These are phyloP conservation scores for Fonsecaea erecta DNA, from an alignment of 2,329 filamentous ascomycete species.

Conservation along the genomic window DNA sequence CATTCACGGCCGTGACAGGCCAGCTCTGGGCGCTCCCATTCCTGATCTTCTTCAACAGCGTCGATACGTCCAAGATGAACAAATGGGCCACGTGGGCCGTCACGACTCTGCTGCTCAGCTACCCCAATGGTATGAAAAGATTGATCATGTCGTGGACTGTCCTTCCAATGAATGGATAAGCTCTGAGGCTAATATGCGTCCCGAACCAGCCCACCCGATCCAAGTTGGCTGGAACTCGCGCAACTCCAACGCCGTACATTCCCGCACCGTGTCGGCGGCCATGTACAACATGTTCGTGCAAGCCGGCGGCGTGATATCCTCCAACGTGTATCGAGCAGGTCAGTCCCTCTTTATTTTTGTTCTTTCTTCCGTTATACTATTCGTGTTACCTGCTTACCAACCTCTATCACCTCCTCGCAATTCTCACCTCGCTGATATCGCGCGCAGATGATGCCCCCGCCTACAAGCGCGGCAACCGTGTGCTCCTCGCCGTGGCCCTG, in stretches of 20 bases:
- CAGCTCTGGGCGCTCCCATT: constrained; percentile 60
- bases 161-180: too few species aligned
- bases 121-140: constrained; percentile 54
- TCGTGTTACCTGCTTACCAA: too few species aligned
- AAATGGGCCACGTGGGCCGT: constrained; percentile 58
- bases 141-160: too few species aligned
- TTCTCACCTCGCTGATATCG: too few species aligned
- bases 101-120: constrained; percentile 57
- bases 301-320: constrained; percentile 42
- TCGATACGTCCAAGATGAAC: constrained; percentile 49
- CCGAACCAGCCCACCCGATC: constrained; percentile 53
- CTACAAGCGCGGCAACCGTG: constrained; percentile 63
- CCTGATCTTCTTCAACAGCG: constrained; percentile 56
- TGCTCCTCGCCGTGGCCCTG: constrained; percentile 58
- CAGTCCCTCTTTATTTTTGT: not conserved
- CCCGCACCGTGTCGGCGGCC: constrained; percentile 45
- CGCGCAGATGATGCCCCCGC: constrained; percentile 59
- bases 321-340: constrained; percentile 41
- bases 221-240: constrained; percentile 49
- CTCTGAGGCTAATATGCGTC: too few species aligned
- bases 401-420: too few species aligned
- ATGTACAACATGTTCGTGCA: constrained; percentile 50
- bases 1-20: constrained; percentile 56
- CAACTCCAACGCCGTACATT: constrained; percentile 47
- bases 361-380: constrained; percentile 48